Conservation (phyloP, 345 rosid species). For the Gossypium rotundifolium region DNA sequence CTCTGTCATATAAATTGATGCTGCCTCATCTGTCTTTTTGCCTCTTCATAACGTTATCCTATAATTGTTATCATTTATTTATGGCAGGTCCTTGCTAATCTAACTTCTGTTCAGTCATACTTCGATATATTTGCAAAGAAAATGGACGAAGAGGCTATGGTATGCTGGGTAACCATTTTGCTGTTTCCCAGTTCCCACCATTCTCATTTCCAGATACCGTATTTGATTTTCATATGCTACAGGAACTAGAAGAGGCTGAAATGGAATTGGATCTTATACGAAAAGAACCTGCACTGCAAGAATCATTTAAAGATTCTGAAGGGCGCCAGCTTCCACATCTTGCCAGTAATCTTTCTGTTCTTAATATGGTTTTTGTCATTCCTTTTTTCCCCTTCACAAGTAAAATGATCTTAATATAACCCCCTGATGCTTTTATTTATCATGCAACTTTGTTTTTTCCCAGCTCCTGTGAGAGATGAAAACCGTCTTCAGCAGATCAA, state of each 20-base stretch:
- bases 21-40: neutral
- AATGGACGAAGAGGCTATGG: slow-evolving; percentile 46
- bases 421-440: neutral
- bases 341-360: slow-evolving; percentile 28
- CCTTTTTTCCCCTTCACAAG: neutral
- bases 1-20: neutral
- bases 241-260: slow-evolving; percentile 79
- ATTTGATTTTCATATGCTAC: slow-evolving; percentile 15
- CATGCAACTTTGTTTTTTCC: slow-evolving; percentile 12
- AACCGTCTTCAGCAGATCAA: slow-evolving; percentile 66
- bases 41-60: neutral
- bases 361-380: neutral
- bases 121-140: slow-evolving; percentile 50
- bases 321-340: slow-evolving; percentile 25
- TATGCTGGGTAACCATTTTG: slow-evolving; percentile 21
- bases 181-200: slow-evolving; percentile 5
- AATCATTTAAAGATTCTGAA: slow-evolving; percentile 27
- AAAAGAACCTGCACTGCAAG: slow-evolving; percentile 33
- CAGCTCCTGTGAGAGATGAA: slow-evolving; percentile 44
- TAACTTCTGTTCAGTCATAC: slow-evolving; percentile 65
- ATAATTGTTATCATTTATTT: slow-evolving; percentile 2
- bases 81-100: slow-evolving; percentile 55
- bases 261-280: slow-evolving; percentile 56
- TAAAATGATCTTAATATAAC: neutral
- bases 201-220: neutral